These are phyloP conservation scores for Termitomyces titanicus DNA, from an alignment of 768 basidiomycete genomes.

Conservation along the genomic window DNA sequence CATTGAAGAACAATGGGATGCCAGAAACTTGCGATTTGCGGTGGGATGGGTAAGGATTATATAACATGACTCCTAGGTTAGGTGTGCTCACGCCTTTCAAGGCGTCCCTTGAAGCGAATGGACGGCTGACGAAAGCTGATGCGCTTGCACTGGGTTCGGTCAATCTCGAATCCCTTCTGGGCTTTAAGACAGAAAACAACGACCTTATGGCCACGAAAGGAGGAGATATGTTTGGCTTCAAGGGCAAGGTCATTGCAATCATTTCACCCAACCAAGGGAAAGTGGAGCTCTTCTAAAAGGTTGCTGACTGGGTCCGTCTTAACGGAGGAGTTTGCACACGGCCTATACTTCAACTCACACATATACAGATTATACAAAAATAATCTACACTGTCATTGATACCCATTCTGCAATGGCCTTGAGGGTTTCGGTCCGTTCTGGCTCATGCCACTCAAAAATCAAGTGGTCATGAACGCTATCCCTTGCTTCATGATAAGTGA, in stretches of 20 bases:
- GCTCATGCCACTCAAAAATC: constrained; percentile 46
- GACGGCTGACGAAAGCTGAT: constrained; percentile 36
- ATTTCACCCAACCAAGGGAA: constrained; percentile 42
- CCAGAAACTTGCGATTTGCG: constrained; percentile 79
- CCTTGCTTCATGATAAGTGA: constrained; percentile 44
- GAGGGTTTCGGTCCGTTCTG: constrained; percentile 46
- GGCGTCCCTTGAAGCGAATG: constrained; percentile 42
- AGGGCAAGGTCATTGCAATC: constrained; percentile 47
- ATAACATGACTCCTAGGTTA: not conserved
- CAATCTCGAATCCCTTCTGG: constrained; percentile 40
- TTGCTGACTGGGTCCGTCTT: not conserved
- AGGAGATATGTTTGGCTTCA: constrained; percentile 46
- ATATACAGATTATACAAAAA: not conserved
- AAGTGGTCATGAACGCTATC: constrained; percentile 57
- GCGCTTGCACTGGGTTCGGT: constrained; percentile 44
- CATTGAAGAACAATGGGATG: constrained; percentile 59
- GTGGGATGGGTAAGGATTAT: constrained; percentile 64
- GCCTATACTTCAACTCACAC: not conserved
- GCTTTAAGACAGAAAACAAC: constrained; percentile 29
- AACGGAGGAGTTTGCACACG: not conserved
- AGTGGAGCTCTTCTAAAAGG: constrained; percentile 16
- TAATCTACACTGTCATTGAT: not conserved
- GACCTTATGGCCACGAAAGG: constrained; percentile 61
- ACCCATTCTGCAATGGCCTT: constrained; percentile 50
- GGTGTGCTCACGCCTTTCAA: constrained; percentile 13